phyloP scores from a whole-genome alignment of 257 asterid species.

The Nicotiana noctiflora region DNA sequence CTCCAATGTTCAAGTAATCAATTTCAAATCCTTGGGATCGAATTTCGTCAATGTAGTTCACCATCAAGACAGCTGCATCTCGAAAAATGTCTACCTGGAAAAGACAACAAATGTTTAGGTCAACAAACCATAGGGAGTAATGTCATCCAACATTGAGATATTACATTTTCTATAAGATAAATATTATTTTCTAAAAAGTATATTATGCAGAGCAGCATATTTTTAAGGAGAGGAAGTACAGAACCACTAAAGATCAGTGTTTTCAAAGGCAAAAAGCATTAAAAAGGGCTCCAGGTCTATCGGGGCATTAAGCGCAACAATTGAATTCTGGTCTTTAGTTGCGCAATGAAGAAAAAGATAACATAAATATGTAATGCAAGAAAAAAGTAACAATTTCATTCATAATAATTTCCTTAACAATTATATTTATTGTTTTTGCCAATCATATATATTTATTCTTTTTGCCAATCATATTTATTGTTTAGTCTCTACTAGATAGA shows the following conservation, averaged over 20 bases:
- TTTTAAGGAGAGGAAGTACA: not conserved
- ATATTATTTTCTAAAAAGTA: not conserved
- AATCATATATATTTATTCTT: too few relatives aligned
- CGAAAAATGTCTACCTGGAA: conserved; percentile 90
- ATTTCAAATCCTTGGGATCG: conserved; percentile 92
- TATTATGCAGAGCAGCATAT: not conserved
- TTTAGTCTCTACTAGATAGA: too few relatives aligned
- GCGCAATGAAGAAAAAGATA: too few relatives aligned
- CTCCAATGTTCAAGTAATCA: conserved; percentile 84
- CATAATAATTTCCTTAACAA: too few relatives aligned
- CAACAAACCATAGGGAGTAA: not conserved
- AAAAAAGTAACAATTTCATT: too few relatives aligned
- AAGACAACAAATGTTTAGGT: not conserved
- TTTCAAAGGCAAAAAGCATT: too few relatives aligned
- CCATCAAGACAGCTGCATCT: conserved; percentile 96
- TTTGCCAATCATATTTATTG: too few relatives aligned
- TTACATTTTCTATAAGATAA: not conserved
- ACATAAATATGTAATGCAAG: too few relatives aligned
- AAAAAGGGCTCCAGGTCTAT: too few relatives aligned
- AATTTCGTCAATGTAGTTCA: conserved; percentile 79
- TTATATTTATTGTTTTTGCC: too few relatives aligned
- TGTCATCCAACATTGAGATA: not conserved
- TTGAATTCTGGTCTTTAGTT: too few relatives aligned
- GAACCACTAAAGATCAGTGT: not conserved
- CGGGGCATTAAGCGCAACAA: too few relatives aligned